Evolutionary conservation across 306 rosid species (phyloP).

Genomic region (Lotus japonicus): DNA sequence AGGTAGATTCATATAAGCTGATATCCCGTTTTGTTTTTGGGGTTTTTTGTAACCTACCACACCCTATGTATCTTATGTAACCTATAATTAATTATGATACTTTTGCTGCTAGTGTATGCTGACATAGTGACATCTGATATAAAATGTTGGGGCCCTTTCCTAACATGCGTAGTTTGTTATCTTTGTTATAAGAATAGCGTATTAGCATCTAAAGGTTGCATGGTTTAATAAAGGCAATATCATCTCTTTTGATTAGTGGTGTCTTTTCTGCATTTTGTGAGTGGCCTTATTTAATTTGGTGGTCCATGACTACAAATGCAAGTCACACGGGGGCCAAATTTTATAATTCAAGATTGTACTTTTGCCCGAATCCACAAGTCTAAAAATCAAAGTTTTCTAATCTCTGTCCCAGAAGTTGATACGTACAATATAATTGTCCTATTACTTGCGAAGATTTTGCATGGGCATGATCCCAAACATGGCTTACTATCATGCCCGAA

Average conservation of each 20-base stretch:
- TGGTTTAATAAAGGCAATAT: conserved; percentile 24
- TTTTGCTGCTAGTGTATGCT: conserved; percentile 1
- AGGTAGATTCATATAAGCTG: background rate
- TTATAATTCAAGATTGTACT: background rate
- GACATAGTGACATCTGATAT: background rate
- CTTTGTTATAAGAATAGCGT: conserved; percentile 8
- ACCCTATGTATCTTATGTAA: conserved; percentile 22
- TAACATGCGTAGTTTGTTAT: conserved; percentile 13
- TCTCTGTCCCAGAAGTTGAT: background rate
- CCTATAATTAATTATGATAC: background rate
- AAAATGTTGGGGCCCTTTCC: conserved; percentile 23
- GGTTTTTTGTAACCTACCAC: background rate
- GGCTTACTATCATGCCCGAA: too few species aligned
- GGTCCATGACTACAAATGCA: conserved; percentile 13
- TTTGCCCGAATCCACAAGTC: background rate
- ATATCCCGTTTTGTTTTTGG: conserved; percentile 4
- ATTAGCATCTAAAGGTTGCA: conserved; percentile 23
- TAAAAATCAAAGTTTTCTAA: background rate
- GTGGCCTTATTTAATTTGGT: conserved; percentile 19
- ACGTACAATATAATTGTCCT: background rate
- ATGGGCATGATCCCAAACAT: too few species aligned
- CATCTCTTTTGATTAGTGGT: background rate
- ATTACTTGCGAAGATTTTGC: background rate
- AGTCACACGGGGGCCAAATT: background rate
- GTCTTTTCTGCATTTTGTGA: conserved; percentile 2